Base-by-base conservation (phyloP, 352 stramenopile genomes). In the Phytophthora gonapodyides region DNA sequence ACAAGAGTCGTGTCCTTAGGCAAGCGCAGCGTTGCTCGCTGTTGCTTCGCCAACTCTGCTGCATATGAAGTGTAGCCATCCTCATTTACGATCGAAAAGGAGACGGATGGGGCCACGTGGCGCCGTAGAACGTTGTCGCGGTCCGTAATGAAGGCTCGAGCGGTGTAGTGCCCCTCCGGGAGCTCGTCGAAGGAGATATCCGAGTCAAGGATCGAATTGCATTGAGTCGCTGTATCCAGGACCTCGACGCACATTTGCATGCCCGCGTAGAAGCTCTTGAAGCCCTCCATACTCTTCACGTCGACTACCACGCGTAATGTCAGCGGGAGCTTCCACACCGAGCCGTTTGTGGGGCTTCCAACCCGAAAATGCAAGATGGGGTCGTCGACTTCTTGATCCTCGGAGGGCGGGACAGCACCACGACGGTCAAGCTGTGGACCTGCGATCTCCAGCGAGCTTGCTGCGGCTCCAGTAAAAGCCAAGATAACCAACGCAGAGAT, bases 181-280 rank as follows among this genome's bases (percentile, higher is more conserved):
- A 57, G 36, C 17, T 48, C 36, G 15, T 57, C 5, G 19, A 57
- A 46, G 2, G 30, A 21, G 16, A 57, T 40, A 31, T 36, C 36
- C 5, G 50, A 27, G 38, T 57, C 36, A n/a, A 57, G 50, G 9
- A 57, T 15, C 16, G 50, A 15, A 8, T 19, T 47, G 50, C 50
- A 57, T 30, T 38, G 35, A 8, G 50, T 30, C 10, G 8, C 35
- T 4, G 27, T 17, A 4, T 30, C 50, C 27, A 37, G 36, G 0
- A 57, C 15, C 50, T 57, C 50, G 21, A 57, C 16, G 50, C 50
- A 57, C 24, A 8, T 37, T 13, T 38, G 35, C 36, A 48, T 57
- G 3, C n/a, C 36, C 4, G 15, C 36, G 24, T 57, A 57, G 7
- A 8, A n/a, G 3, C 12, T n/a, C 6, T 21, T 37, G 50, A 40